Evolutionary conservation across 768 basidiomycete genomes (phyloP).

Genomic region (Tricholoma flavovirens): DNA sequence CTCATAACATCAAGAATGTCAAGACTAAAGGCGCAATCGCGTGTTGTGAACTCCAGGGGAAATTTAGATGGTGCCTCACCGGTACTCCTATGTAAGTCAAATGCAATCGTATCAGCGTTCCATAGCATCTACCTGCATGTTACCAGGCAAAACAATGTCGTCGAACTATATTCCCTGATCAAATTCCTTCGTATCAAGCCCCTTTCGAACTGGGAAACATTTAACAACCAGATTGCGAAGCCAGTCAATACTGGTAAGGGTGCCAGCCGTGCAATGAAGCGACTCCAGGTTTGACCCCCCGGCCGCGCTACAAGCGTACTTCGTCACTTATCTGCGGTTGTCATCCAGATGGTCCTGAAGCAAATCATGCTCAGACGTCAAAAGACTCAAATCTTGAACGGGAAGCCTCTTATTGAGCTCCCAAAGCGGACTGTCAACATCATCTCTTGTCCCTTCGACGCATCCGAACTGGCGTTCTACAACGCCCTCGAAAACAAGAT

Average conservation of each 20-base stretch:
- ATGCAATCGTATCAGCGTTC: constrained; percentile 6
- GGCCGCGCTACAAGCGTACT: neutral
- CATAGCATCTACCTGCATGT: constrained; percentile 25
- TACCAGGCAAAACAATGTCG: constrained; percentile 79
- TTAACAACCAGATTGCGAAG: constrained; percentile 72
- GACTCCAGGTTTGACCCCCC: constrained; percentile 55
- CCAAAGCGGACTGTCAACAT: constrained; percentile 69
- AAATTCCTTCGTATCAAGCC: constrained; percentile 85
- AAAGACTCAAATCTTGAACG: constrained; percentile 69
- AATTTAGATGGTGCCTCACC: constrained; percentile 85
- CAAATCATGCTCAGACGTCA: constrained; percentile 86
- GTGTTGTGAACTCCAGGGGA: constrained; percentile 69
- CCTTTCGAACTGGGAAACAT: constrained; percentile 71
- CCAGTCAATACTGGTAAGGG: constrained; percentile 68
- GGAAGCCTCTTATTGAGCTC: constrained; percentile 76
- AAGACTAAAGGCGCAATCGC: constrained; percentile 74
- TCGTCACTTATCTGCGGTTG: neutral
- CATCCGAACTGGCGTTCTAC: constrained; percentile 78
- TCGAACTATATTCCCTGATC: constrained; percentile 85
- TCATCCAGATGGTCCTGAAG: constrained; percentile 63
- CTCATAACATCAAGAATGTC: constrained; percentile 90
- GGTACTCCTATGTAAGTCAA: constrained; percentile 66
- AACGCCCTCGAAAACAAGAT: constrained; percentile 62
- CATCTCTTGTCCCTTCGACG: constrained; percentile 72
- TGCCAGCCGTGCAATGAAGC: constrained; percentile 69